phyloP scores from a whole-genome alignment of 306 rosid genomes.

The Delonix regia region DNA sequence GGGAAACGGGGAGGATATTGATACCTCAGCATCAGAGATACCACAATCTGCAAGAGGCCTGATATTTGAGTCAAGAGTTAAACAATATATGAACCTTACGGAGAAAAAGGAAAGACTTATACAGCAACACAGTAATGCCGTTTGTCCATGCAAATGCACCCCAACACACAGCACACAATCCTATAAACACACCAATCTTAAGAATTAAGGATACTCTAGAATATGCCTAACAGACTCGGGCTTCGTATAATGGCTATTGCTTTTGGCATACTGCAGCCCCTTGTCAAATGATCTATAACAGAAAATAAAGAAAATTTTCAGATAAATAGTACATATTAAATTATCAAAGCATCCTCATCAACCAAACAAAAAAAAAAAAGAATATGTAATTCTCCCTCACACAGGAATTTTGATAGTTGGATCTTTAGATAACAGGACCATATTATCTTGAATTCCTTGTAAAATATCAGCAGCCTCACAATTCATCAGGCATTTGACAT shows the following conservation, averaged over 20 bases:
- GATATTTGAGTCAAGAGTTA: constrained; percentile 62
- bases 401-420: constrained; percentile 68
- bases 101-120: constrained; percentile 1
- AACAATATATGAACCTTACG: constrained; percentile 32
- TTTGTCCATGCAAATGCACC: constrained; percentile 15
- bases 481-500: constrained; percentile 75
- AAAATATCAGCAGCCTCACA: constrained; percentile 76
- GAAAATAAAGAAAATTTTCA: constrained; percentile 31
- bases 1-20: constrained; percentile 35
- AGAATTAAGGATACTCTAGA: constrained; percentile 81
- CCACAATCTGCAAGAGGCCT: constrained; percentile 63
- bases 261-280: constrained; percentile 79
- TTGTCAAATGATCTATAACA: constrained; percentile 72
- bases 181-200: neutral
- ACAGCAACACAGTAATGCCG: constrained; percentile 13
- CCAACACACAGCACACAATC: neutral
- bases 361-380: neutral
- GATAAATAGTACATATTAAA: constrained; percentile 19
- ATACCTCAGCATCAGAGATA: constrained; percentile 79
- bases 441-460: constrained; percentile 74
- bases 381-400: constrained; percentile 48
- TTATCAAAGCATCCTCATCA: constrained; percentile 24
- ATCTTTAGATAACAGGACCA: constrained; percentile 76
- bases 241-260: constrained; percentile 49
- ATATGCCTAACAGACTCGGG: constrained; percentile 52